These are phyloP conservation scores for Xylariaceae sp. DNA, from an alignment of 2,329 filamentous ascomycete genomes.

Conservation along the genomic window DNA sequence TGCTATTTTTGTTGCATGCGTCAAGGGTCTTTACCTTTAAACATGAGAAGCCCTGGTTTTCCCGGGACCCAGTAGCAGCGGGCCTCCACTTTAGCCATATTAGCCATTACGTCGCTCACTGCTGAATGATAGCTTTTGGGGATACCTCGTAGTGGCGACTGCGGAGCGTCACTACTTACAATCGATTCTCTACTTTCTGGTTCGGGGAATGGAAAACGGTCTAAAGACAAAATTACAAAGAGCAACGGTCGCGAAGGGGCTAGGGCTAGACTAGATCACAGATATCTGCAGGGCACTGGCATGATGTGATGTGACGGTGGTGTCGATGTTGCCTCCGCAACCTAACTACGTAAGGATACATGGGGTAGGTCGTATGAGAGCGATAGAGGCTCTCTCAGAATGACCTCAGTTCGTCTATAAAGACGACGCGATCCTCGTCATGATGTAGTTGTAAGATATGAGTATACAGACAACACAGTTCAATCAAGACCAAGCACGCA, in stretches of 20 bases:
- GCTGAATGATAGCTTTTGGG: not conserved
- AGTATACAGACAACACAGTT: not conserved
- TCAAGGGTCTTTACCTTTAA: conserved; percentile 20
- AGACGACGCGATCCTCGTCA: conserved; percentile 11
- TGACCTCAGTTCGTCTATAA: conserved; percentile 21
- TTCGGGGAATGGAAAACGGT: conserved; percentile 1
- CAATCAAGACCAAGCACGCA: not conserved
- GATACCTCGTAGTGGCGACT: not conserved
- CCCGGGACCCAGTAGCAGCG: conserved; percentile 19
- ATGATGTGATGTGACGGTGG: conserved; percentile 3
- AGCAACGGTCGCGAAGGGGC: conserved; percentile 4
- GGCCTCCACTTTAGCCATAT: conserved; percentile 31
- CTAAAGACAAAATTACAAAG: not conserved
- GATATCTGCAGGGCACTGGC: conserved; percentile 2
- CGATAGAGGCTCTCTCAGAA: conserved; percentile 5
- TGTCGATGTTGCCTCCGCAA: conserved; percentile 13
- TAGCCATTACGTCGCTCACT: conserved; percentile 21
- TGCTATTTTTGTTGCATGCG: conserved; percentile 28
- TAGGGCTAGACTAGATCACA: conserved; percentile 18
- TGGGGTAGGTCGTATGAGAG: not conserved
- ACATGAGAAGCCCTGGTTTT: conserved; percentile 13
- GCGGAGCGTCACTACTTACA: not conserved
- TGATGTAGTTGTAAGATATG: conserved; percentile 3
- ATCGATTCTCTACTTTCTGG: not conserved
- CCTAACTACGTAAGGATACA: conserved; percentile 8